Evolutionary conservation across 441 rosid genomes (phyloP).

Genomic region (Kokia cookei): DNA sequence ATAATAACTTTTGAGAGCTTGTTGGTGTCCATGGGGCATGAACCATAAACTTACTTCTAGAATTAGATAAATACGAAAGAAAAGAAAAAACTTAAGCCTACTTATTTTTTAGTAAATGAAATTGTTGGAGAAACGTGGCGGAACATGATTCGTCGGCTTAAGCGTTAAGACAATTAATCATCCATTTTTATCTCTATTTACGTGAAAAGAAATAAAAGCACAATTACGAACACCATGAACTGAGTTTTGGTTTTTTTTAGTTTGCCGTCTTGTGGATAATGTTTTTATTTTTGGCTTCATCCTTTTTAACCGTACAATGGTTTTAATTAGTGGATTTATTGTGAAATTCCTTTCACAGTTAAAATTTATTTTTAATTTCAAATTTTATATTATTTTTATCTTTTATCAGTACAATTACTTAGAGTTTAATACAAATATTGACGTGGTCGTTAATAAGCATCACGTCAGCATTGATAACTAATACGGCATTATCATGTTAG

Average conservation of each 20-base stretch:
- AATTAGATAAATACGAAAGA: constrained; percentile 23
- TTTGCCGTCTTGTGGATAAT: constrained; percentile 13
- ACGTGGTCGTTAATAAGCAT: no score
- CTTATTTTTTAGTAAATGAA: background rate
- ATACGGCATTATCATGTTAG: no score
- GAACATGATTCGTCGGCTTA: constrained; percentile 20
- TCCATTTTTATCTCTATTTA: constrained; percentile 1
- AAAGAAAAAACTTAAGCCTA: background rate
- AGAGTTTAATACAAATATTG: no score
- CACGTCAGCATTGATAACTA: no score
- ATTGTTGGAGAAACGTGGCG: constrained; percentile 34
- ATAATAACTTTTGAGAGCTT: constrained; percentile 25
- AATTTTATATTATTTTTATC: no score
- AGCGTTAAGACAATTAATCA: constrained; percentile 14
- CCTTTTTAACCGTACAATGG: constrained; percentile 14
- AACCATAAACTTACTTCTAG: constrained; percentile 33
- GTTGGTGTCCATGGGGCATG: constrained; percentile 51
- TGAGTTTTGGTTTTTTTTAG: background rate
- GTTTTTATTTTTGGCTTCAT: background rate
- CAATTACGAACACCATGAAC: constrained; percentile 4
- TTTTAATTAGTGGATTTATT: background rate
- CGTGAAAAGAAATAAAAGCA: background rate
- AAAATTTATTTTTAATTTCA: no score
- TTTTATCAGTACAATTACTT: no score
- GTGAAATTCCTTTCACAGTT: no score